Evolutionary conservation across 768 basidiomycete genomes (phyloP), one percentile per base, ranked within the genome.

Genomic region (Punctularia strigosozonata): DNA sequence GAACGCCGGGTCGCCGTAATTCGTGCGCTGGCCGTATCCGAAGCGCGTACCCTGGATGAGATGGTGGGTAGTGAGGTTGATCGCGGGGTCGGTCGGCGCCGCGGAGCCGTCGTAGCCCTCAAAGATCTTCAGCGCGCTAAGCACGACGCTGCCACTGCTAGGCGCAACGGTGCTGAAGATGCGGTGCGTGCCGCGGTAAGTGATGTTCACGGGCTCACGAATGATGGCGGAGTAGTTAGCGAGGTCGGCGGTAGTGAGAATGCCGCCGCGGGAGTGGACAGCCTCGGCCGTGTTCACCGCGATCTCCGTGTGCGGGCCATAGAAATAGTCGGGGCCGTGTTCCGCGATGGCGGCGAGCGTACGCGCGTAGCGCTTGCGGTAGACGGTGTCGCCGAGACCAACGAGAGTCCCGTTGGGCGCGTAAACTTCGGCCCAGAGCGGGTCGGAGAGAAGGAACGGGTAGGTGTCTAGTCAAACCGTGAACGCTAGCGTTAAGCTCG

Each of bases 151-250:
- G 1, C 62, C 62, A 23, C 53, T 56, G 8, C 58, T 60, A 5
- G 62, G 62, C 6, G 62, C 59, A n/a, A 63, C 54, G 21, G 60
- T 64, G 2, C 58, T 59, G 45, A 56, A 56, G 17, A 56, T 53
- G 4, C 54, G 46, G 30, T 36, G 31, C 28, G 45, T 41, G 24
- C 54, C 22, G 19, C 8, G 19, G 22, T n/a, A 22, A 36, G 25
- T 55, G 41, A 56, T 55, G 32, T 53, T 56, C 5, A 37, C 19
- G 17, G 55, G 52, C 31, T 40, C 41, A 30, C 55, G 51, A 18
- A 53, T 15, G 28, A 45, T 45, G n/a, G 43, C 33, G 33, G 33
- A 10, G 19, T 34, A 34, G 20, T 34, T 34, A 19, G 33, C 33
- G 10, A 34, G 33, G 33, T 34, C 33, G 8, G 33, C 12, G 7